These are phyloP conservation scores for Hygrocybe coccinea DNA, from an alignment of 768 basidiomycete species.

Conservation along the genomic window DNA sequence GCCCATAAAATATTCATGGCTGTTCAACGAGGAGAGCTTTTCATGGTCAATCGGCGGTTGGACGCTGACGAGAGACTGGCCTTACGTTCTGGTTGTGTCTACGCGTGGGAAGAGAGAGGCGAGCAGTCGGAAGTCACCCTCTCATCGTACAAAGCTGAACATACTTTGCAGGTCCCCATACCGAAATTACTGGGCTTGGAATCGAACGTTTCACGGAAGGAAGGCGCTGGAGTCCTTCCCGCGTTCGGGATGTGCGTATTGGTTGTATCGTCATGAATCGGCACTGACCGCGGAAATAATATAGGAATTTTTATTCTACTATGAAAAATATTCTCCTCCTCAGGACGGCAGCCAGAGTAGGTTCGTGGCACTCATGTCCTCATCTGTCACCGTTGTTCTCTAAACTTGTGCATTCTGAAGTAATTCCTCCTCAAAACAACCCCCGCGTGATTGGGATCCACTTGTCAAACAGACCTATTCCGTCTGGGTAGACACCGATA, in stretches of 20 bases:
- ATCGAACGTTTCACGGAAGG: constrained; percentile 87
- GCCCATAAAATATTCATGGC: constrained; percentile 80
- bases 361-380: constrained; percentile 22
- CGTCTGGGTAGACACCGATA: constrained; percentile 63
- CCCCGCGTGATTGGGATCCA: constrained; percentile 59
- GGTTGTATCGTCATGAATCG: not conserved
- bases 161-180: constrained; percentile 45
- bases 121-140: not conserved
- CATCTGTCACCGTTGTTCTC: constrained; percentile 4
- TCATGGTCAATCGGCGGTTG: constrained; percentile 71
- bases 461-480: constrained; percentile 84
- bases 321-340: constrained; percentile 60
- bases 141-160: not conserved
- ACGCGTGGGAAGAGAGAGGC: constrained; percentile 38
- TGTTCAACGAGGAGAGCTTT: constrained; percentile 55
- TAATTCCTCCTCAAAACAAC: constrained; percentile 40
- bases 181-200: constrained; percentile 70
- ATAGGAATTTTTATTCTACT: constrained; percentile 83
- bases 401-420: constrained; percentile 7
- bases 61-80: constrained; percentile 71
- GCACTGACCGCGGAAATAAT: constrained; percentile 2
- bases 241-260: constrained; percentile 68
- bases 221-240: constrained; percentile 66
- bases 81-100: constrained; percentile 50
- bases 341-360: constrained; percentile 41